These are phyloP conservation scores for Hypoxylon subgilvum DNA, from an alignment of 495 filamentous ascomycete species.

Conservation along the genomic window DNA sequence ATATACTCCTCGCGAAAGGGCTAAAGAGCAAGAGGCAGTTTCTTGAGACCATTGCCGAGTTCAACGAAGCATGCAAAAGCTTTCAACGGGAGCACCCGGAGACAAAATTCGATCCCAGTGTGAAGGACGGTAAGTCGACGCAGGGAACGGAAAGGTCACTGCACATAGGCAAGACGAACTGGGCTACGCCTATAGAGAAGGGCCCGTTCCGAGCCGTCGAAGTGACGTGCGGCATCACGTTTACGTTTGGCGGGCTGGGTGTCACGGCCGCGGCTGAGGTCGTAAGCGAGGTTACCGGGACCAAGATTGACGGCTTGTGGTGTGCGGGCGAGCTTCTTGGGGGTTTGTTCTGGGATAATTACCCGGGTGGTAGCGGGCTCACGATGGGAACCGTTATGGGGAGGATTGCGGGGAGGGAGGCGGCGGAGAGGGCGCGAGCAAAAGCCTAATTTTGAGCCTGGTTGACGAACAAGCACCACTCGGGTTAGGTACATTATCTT, in stretches of 20 bases:
- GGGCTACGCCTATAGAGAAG: slow-evolving; percentile 63
- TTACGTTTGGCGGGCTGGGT: slow-evolving; percentile 68
- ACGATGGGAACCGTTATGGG: slow-evolving; percentile 48
- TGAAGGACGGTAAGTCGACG: slow-evolving; percentile 64
- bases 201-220: slow-evolving; percentile 64
- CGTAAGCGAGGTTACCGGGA: slow-evolving; percentile 49
- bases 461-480: too few species aligned
- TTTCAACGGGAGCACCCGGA: slow-evolving; percentile 48
- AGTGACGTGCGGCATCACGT: slow-evolving; percentile 66
- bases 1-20: slow-evolving; percentile 51
- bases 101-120: slow-evolving; percentile 58
- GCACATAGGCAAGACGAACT: slow-evolving; percentile 63
- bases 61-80: slow-evolving; percentile 57
- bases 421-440: slow-evolving; percentile 30
- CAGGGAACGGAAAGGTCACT: slow-evolving; percentile 48
- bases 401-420: slow-evolving; percentile 30
- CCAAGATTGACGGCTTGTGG: slow-evolving; percentile 57
- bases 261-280: slow-evolving; percentile 57
- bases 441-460: background rate
- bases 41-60: slow-evolving; percentile 55
- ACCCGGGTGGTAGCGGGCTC: slow-evolving; percentile 67
- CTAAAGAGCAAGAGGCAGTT: slow-evolving; percentile 51
- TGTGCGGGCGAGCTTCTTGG: slow-evolving; percentile 68
- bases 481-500: too few species aligned
- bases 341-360: slow-evolving; percentile 68